phyloP scores from a whole-genome alignment of 108 stramenopile species.

The Epipyxis sp. region DNA sequence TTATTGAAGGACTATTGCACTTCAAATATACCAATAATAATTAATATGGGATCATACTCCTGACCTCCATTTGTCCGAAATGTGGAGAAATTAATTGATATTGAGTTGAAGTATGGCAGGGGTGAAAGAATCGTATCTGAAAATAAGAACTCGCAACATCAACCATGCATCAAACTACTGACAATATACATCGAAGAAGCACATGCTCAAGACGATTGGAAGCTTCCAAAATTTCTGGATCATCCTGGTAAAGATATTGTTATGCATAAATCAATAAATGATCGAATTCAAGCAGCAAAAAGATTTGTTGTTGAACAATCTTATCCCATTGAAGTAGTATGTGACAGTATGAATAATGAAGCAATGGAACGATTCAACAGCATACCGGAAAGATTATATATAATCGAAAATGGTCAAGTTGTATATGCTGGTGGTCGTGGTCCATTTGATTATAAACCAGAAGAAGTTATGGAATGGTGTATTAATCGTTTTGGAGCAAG shows the following conservation, averaged over 20 bases:
- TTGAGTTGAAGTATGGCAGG: neutral
- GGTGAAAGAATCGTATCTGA: too few species aligned
- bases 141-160: neutral
- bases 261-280: neutral
- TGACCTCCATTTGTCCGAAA: neutral
- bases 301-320: neutral
- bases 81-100: neutral
- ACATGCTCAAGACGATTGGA: neutral
- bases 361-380: neutral
- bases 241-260: neutral
- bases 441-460: neutral
- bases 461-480: neutral
- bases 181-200: constrained; percentile 1
- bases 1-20: too few species aligned
- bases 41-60: neutral
- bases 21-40: too few species aligned
- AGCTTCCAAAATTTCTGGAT: neutral
- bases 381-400: neutral
- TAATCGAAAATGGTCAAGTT: neutral
- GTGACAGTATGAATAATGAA: neutral
- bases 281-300: neutral
- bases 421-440: neutral
- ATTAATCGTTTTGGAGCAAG: neutral
- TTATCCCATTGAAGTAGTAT: neutral
- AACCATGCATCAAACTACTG: neutral